A percentile compares a stretch with the other conserved stretches of the same genome.
These are phyloP conservation scores for Neonectria sp. DNA, from an alignment of 2,329 filamentous ascomycete genomes.

Conservation along the genomic window DNA sequence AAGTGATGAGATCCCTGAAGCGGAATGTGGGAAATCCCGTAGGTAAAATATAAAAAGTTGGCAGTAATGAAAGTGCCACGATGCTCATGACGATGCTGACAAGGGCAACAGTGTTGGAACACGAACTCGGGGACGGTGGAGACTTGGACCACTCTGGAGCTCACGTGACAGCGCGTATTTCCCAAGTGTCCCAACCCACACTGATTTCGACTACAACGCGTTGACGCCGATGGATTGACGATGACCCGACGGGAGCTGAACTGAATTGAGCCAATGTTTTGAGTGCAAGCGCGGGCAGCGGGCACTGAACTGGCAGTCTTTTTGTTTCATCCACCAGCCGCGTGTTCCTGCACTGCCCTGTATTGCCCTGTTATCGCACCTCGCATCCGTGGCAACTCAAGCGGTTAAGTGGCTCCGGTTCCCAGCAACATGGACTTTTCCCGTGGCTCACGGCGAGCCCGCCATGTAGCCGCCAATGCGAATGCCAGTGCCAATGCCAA, in stretches of 20 bases:
- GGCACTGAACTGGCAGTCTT: background rate
- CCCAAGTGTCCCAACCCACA: slow-evolving; percentile 10
- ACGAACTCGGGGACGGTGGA: background rate
- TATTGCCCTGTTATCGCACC: background rate
- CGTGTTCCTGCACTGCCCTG: background rate
- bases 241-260: background rate
- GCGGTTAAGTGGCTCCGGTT: background rate
- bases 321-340: background rate
- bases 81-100: slow-evolving; percentile 8
- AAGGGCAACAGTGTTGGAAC: background rate
- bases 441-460: slow-evolving; percentile 51
- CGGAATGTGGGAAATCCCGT: background rate
- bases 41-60: slow-evolving; percentile 20
- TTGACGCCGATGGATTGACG: background rate
- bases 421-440: slow-evolving; percentile 47
- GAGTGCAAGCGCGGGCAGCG: slow-evolving; percentile 4
- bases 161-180: slow-evolving; percentile 29
- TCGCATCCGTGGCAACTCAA: background rate
- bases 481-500: slow-evolving; percentile 27
- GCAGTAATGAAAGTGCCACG: slow-evolving; percentile 20
- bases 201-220: slow-evolving; percentile 15
- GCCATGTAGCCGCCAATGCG: slow-evolving; percentile 47
- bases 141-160: background rate
- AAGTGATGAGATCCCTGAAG: slow-evolving; percentile 3
- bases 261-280: background rate